phyloP scores from a whole-genome alignment of 768 basidiomycete species.

The Saitozyma podzolica region DNA sequence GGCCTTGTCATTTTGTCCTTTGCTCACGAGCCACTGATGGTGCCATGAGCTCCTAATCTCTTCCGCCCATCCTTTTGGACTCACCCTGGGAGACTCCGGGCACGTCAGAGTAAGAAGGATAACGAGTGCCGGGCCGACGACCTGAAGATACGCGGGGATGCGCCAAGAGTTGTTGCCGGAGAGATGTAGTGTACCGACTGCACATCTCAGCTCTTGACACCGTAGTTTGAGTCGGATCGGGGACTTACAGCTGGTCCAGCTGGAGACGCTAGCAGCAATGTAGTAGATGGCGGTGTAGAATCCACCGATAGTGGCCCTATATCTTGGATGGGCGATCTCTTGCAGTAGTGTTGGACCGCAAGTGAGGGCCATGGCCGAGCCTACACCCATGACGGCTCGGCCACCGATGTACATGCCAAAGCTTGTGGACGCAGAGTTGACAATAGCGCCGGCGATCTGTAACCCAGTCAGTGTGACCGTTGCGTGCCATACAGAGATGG shows the following conservation, averaged over 20 bases:
- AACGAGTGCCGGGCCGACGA: conserved; percentile 24
- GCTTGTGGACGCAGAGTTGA: conserved; percentile 1
- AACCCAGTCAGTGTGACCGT: neutral
- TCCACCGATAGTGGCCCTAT: conserved; percentile 7
- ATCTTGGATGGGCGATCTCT: conserved; percentile 4
- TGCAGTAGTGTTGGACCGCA: neutral
- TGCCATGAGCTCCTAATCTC: no score
- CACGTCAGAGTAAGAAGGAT: conserved; percentile 17
- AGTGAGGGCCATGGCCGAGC: conserved; percentile 66
- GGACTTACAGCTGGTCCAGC: conserved; percentile 55
- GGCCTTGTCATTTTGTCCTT: conserved; percentile 34
- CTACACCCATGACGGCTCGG: conserved; percentile 28
- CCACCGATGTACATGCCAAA: conserved; percentile 19
- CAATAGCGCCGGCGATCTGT: conserved; percentile 21
- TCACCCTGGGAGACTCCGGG: conserved; percentile 22
- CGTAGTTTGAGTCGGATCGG: neutral
- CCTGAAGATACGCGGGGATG: conserved; percentile 26
- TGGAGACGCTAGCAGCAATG: conserved; percentile 41
- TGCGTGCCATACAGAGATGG: neutral
- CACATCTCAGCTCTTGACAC: conserved; percentile 10
- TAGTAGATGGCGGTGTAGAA: neutral
- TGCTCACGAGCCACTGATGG: conserved; percentile 35
- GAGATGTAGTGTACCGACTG: conserved; percentile 25
- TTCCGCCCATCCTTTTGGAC: no score
- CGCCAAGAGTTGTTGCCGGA: conserved; percentile 27